Evolutionary conservation across 2,329 filamentous ascomycete genomes (phyloP), one percentile per base, ranked within the genome.

Genomic region (Elsinoe fawcettii): DNA sequence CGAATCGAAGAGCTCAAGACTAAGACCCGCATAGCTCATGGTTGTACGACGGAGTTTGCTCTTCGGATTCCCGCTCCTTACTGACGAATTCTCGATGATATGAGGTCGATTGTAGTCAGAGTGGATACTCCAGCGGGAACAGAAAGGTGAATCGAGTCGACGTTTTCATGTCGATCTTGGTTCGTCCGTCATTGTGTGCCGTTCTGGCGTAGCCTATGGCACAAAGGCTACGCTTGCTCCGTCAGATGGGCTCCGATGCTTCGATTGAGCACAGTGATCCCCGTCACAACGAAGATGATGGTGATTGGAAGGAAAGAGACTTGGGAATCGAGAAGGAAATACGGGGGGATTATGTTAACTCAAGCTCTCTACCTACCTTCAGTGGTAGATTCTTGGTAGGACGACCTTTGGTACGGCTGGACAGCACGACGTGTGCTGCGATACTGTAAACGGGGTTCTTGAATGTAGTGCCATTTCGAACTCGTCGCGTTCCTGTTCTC

Each of bases 1-100:
- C 75, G 59, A 72, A 71, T 3, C 63, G n/a, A n/a, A n/a, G 64
- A 30, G 69, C 74, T 77, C 79, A 81, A 0, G 64, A 66, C n/a
- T 67, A 70, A 9, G 23, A n/a, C n/a, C n/a, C n/a, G n/a, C n/a
- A n/a, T n/a, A n/a, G n/a, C n/a, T n/a, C n/a, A n/a, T n/a, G n/a
- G n/a, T 34, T 16, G 34, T 54, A 54, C 16, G 51, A 54, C 34
- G 14, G 12, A 22, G 49, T 30, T 9, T 36, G 30, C 12, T 5
- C 34, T 41, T 23, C 51, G 12, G 51, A 16, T n/a, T 27, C 32
- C 11, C 25, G 2, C 25, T 39, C 36, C 22, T 5, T 37, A n/a
- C 22, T 27, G 51, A 25, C 34, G 51, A 41, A n/a, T 32, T 54
- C 41, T 32, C 12, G 51, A 16, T 20, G 41, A 39, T 6, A 39